These are phyloP conservation scores for Coleophoma eucalyptorum DNA, from an alignment of 2,329 filamentous ascomycete species.

Conservation along the genomic window DNA sequence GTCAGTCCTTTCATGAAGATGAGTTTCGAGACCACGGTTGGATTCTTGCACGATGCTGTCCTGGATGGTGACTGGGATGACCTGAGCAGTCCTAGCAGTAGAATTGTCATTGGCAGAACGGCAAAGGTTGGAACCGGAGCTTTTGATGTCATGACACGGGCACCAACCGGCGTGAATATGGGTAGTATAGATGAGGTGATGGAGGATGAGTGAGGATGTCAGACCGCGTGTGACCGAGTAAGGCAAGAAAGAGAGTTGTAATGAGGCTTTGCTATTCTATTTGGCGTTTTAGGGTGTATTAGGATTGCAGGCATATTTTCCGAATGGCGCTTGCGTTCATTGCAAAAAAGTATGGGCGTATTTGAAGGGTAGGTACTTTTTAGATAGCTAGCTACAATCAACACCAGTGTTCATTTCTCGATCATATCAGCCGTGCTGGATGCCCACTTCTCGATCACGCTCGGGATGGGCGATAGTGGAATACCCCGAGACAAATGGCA, in stretches of 20 bases:
- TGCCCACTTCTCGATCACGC: too few species aligned
- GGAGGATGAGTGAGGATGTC: neutral
- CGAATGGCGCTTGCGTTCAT: neutral
- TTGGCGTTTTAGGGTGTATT: too few species aligned
- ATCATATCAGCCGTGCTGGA: too few species aligned
- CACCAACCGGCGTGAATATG: conserved; percentile 26
- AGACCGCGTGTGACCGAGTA: too few species aligned
- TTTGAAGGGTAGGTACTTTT: too few species aligned
- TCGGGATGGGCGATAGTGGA: too few species aligned
- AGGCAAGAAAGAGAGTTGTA: neutral
- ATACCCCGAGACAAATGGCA: too few species aligned
- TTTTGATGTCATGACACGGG: conserved; percentile 77
- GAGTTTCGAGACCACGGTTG: conserved; percentile 97
- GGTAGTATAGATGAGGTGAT: neutral
- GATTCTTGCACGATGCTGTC: conserved; percentile 89
- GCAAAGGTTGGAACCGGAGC: conserved; percentile 84
- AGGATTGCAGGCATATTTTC: neutral
- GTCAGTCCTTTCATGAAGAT: conserved; percentile 96
- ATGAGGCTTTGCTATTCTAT: neutral
- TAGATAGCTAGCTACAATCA: too few species aligned
- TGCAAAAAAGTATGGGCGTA: neutral
- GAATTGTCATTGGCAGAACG: conserved; percentile 82
- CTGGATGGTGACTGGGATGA: conserved; percentile 89
- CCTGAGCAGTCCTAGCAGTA: conserved; percentile 76
- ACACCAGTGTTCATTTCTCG: too few species aligned